Evolutionary conservation across 1,284 basidiomycete species (phyloP), one percentile per base, ranked within the genome.

Genomic region (Ceratorhiza oryzae-sativae): DNA sequence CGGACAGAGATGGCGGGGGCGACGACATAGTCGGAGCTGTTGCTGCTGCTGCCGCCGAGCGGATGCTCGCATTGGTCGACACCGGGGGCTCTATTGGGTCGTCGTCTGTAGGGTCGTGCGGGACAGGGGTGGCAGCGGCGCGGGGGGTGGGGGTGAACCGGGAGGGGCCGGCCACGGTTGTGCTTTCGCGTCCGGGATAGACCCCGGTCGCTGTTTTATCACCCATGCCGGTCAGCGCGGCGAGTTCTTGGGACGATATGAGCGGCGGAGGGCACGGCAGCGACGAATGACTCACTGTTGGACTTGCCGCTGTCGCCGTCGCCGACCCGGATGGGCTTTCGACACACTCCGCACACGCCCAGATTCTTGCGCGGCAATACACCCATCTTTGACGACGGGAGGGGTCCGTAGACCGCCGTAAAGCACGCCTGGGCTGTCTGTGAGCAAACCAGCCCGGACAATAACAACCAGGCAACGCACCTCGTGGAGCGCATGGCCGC

Each of bases 401-500:
- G 88, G 0, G 90, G 90, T 13, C 96, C 96, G 80, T 99, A 99
- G 4, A 98, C 96, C 13, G 94, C 93, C 9, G 89, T 93, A 79
- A 97, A 98, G 81, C 96, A 98, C 20, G 94, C 95, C 93, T 96
- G 71, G 8, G 58, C 74, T 42, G 71, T 73, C 13, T n/a, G 39
- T 48, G 36, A 65, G 60, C 32, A 20, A 13, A 30, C n/a, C n/a
- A 41, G 58, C 10, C 12, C 4, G 32, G 15, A 23, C 18, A 49
- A 53, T 62, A 49, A 1, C 60, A 25, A 73, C 56, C 46, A 58
- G 48, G 41, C 36, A 59, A 82, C 87, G 78, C 75, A 93, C 94
- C 83, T 97, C 92, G 81, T 97, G 97, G 27, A 99, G 87, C 10
- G 93, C 91, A 82, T 99, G 97, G n/a, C 97, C 95, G 77, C 97